A percentile compares a stretch with the other conserved stretches of the same genome.
Evolutionary conservation across 2,329 filamentous ascomycete species (phyloP).

Genomic region (Grosmannia huntii): DNA sequence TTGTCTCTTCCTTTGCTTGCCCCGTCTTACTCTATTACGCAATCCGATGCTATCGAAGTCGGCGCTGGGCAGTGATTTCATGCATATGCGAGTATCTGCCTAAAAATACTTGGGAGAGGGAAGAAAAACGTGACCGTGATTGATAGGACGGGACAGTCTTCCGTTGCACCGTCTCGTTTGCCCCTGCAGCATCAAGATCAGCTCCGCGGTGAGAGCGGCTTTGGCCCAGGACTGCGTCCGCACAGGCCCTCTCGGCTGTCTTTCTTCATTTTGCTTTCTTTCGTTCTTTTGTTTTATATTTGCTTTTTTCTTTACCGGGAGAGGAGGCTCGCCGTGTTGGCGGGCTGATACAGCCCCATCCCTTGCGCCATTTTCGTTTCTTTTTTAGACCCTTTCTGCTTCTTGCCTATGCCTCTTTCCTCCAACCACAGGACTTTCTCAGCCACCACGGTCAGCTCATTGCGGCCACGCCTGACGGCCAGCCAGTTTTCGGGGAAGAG

Average conservation of each 20-base stretch:
- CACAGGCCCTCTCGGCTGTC: neutral
- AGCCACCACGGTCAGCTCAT: neutral
- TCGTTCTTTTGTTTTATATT: neutral
- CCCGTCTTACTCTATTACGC: no score
- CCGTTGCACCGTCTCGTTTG: neutral
- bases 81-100: no score
- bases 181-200: neutral
- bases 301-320: neutral
- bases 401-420: neutral
- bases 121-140: neutral
- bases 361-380: neutral
- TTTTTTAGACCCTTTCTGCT: neutral
- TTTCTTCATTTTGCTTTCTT: neutral
- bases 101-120: neutral
- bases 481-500: neutral
- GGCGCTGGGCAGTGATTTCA: neutral
- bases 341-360: neutral
- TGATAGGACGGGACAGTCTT: neutral
- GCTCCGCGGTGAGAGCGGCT: neutral
- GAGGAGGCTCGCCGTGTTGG: neutral
- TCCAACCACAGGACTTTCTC: neutral
- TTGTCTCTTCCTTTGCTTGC: no score
- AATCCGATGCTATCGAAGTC: neutral
- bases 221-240: no score
- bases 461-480: neutral